Evolutionary conservation across 1,284 basidiomycete species (phyloP).

Genomic region (Grifola frondosa): DNA sequence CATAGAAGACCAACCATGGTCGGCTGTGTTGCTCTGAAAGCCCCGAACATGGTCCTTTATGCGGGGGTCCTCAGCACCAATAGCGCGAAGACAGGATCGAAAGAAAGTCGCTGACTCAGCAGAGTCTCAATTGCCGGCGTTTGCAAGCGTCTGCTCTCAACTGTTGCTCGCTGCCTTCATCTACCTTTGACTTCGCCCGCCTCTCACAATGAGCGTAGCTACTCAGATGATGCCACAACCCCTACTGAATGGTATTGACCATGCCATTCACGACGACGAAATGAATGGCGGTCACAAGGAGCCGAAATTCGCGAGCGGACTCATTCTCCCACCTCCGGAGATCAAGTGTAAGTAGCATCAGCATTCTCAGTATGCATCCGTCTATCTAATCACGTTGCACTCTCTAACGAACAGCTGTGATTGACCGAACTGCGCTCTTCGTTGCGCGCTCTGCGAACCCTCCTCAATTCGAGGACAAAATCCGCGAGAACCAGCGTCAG

Average conservation of each 20-base stretch:
- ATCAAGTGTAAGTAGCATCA: slow-evolving; percentile 72
- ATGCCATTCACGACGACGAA: too few relatives aligned
- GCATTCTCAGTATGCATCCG: background rate
- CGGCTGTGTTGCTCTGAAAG: slow-evolving; percentile 68
- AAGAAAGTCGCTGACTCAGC: slow-evolving; percentile 30
- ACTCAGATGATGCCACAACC: slow-evolving; percentile 39
- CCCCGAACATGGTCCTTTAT: slow-evolving; percentile 63
- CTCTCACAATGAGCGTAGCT: slow-evolving; percentile 37
- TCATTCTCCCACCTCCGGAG: slow-evolving; percentile 91
- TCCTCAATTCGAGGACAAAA: slow-evolving; percentile 90
- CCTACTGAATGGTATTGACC: slow-evolving; percentile 39
- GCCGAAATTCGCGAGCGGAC: slow-evolving; percentile 73
- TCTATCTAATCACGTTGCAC: slow-evolving; percentile 6
- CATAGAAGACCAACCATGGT: slow-evolving; percentile 77
- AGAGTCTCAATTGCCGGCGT: slow-evolving; percentile 3
- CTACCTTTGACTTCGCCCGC: background rate
- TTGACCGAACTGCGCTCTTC: slow-evolving; percentile 94
- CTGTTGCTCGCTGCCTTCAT: slow-evolving; percentile 8
- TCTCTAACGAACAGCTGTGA: slow-evolving; percentile 63
- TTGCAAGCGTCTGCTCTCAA: slow-evolving; percentile 9
- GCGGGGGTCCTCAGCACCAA: slow-evolving; percentile 14
- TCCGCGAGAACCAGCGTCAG: slow-evolving; percentile 89
- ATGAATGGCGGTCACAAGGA: slow-evolving; percentile 41
- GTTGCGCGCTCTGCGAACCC: slow-evolving; percentile 91
- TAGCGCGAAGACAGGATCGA: slow-evolving; percentile 9